Evolutionary conservation across 768 basidiomycete genomes (phyloP).

Genomic region (Tremella mesenterica): DNA sequence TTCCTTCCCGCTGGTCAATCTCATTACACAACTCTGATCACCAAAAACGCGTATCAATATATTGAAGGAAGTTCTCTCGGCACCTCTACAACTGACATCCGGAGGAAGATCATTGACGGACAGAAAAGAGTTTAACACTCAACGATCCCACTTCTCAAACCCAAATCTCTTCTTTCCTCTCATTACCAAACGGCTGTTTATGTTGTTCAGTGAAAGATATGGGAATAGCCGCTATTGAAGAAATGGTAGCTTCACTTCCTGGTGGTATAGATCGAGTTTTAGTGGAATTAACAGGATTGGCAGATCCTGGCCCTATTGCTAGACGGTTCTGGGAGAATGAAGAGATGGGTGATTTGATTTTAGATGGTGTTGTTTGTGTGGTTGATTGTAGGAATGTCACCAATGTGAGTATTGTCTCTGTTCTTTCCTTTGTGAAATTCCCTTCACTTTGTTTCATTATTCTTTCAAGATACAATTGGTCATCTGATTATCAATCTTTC

Average conservation of each 20-base stretch:
- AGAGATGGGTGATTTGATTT: conserved; percentile 45
- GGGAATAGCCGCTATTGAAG: conserved; percentile 87
- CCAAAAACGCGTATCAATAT: too few relatives aligned
- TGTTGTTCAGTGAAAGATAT: conserved; percentile 96
- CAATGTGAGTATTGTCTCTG: conserved; percentile 46
- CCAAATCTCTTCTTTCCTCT: conserved; percentile 64
- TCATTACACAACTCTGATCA: too few relatives aligned
- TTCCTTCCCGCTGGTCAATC: too few relatives aligned
- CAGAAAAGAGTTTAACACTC: conserved; percentile 80
- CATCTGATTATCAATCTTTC: too few relatives aligned
- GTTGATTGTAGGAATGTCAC: conserved; percentile 78
- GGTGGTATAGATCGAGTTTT: conserved; percentile 73
- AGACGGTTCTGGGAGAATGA: conserved; percentile 48
- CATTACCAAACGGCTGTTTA: conserved; percentile 91
- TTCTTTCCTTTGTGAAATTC: not conserved
- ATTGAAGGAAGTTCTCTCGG: too few relatives aligned
- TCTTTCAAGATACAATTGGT: too few relatives aligned
- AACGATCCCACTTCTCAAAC: conserved; percentile 53
- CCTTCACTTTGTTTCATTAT: not conserved
- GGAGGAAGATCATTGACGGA: conserved; percentile 52
- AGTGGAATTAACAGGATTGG: conserved; percentile 89
- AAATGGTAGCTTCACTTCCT: conserved; percentile 48
- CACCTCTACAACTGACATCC: conserved; percentile 90
- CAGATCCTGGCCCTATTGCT: conserved; percentile 59
- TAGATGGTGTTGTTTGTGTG: conserved; percentile 84